These are phyloP conservation scores for Fusarium fujikuroi DNA, from an alignment of 2,329 filamentous ascomycete genomes.

Conservation along the genomic window DNA sequence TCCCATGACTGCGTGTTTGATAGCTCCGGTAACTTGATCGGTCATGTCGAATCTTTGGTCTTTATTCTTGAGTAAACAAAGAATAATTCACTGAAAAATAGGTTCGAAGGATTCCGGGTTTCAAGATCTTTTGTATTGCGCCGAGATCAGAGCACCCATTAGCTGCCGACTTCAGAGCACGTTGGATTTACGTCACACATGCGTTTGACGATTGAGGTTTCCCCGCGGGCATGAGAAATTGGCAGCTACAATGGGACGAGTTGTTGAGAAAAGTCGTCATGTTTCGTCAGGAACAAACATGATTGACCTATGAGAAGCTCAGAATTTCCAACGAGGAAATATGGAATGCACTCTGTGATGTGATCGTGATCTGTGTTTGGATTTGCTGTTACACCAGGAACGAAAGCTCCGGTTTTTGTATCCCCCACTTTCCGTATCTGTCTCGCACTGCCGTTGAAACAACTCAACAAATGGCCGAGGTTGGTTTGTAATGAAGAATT, in stretches of 20 bases:
- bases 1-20: slow-evolving; percentile 56
- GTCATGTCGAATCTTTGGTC: slow-evolving; percentile 28
- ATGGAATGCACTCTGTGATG: not conserved
- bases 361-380: slow-evolving; percentile 4
- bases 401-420: slow-evolving; percentile 10
- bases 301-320: not conserved
- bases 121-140: not conserved
- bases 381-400: slow-evolving; percentile 4
- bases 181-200: slow-evolving; percentile 40
- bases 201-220: not conserved
- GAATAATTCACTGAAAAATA: not conserved
- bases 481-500: slow-evolving; percentile 11
- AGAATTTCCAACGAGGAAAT: slow-evolving; percentile 12
- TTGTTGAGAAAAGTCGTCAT: slow-evolving; percentile 20
- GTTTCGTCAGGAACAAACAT: not conserved
- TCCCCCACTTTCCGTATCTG: slow-evolving; percentile 10
- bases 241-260: not conserved
- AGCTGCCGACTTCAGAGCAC: not conserved
- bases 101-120: rapidly evolving
- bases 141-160: not conserved
- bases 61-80: no score
- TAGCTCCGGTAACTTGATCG: slow-evolving; percentile 44
- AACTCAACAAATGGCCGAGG: not conserved
- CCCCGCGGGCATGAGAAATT: not conserved
- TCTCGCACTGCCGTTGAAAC: not conserved